Evolutionary conservation across 2,329 filamentous ascomycete species (phyloP).

Genomic region (Fusarium setosum): DNA sequence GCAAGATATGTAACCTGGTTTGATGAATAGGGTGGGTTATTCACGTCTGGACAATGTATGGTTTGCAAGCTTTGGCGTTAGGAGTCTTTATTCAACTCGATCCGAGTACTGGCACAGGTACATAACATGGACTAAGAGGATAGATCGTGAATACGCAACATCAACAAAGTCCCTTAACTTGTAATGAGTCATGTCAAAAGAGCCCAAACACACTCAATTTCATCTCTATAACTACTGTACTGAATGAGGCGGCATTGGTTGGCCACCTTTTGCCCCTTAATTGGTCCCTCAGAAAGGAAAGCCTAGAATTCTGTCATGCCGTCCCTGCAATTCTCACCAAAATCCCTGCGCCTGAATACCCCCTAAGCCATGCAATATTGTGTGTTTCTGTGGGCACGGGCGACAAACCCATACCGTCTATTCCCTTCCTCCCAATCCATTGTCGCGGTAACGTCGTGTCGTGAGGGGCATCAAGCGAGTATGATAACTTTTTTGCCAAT

Average conservation of each 20-base stretch:
- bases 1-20: background rate
- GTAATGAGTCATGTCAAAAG: background rate
- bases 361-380: conserved; percentile 40
- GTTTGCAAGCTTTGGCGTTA: conserved; percentile 21
- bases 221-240: conserved; percentile 42
- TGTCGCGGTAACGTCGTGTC: conserved; percentile 35
- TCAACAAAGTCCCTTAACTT: background rate
- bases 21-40: background rate
- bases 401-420: conserved; percentile 38
- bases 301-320: conserved; percentile 27
- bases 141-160: background rate
- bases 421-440: conserved; percentile 39
- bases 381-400: conserved; percentile 26
- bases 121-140: background rate
- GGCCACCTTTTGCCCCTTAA: conserved; percentile 11
- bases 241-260: conserved; percentile 27
- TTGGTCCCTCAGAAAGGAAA: conserved; percentile 15
- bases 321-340: conserved; percentile 32
- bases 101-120: background rate
- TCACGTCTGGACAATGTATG: conserved; percentile 8
- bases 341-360: conserved; percentile 39
- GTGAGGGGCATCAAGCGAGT: conserved; percentile 36
- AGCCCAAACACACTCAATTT: conserved; percentile 39
- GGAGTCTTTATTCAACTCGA: background rate
- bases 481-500: conserved; percentile 33